Percentiles rank a stretch among this genome's conserved stretches.
These are phyloP conservation scores for Amesomyces nigricolor DNA, from an alignment of 2,329 filamentous ascomycete genomes.

Conservation along the genomic window DNA sequence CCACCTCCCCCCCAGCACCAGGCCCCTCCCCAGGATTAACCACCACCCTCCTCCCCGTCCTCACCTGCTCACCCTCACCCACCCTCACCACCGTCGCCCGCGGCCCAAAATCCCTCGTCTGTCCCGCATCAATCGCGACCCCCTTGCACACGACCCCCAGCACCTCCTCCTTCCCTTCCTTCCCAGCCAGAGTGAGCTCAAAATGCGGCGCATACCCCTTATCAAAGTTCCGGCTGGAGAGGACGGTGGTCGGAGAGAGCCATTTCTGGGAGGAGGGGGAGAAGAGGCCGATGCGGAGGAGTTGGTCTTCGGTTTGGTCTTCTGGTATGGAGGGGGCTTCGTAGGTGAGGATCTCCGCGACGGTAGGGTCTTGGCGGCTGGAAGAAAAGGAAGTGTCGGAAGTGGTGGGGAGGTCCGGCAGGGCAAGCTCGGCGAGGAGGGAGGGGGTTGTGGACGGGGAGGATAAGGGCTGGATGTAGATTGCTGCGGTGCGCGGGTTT, in stretches of 20 bases:
- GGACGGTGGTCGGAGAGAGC: conserved; percentile 33
- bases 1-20: conserved; percentile 47
- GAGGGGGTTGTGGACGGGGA: conserved; percentile 31
- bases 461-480: conserved; percentile 50
- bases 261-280: conserved; percentile 38
- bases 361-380: conserved; percentile 6
- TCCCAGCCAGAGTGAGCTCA: conserved; percentile 45
- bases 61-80: conserved; percentile 48
- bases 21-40: conserved; percentile 53
- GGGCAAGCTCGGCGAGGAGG: conserved; percentile 47
- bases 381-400: conserved; percentile 31
- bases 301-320: conserved; percentile 30
- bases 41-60: conserved; percentile 59
- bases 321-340: conserved; percentile 50
- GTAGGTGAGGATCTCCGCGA: conserved; percentile 41
- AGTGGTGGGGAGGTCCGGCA: conserved; percentile 45
- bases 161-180: conserved; percentile 8
- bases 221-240: conserved; percentile 41
- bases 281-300: conserved; percentile 53
- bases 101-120: conserved; percentile 60
- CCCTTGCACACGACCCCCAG: conserved; percentile 50
- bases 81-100: conserved; percentile 48
- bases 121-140: conserved; percentile 56
- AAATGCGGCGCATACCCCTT: conserved; percentile 58
- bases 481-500: conserved; percentile 38